phyloP scores from a whole-genome alignment of 108 stramenopile genomes.

The Schizochytrium sp. region DNA sequence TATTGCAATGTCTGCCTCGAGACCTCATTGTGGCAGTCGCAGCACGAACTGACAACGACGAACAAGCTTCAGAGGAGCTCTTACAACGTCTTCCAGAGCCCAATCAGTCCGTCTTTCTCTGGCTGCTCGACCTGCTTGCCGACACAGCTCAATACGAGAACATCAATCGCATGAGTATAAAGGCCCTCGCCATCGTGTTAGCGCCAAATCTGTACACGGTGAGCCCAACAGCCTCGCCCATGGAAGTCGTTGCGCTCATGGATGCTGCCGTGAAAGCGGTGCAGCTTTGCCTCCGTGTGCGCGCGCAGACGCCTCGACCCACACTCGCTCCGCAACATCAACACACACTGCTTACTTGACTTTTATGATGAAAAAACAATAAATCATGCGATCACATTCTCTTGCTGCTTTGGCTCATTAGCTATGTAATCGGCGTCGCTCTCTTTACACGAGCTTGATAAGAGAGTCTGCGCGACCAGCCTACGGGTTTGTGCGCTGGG shows the following conservation, averaged over 20 bases:
- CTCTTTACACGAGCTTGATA: no score
- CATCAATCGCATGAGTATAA: background rate
- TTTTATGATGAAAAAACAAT: no score
- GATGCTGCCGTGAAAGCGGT: background rate
- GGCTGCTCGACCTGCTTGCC: background rate
- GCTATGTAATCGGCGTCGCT: no score
- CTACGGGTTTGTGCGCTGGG: no score
- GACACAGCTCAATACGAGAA: background rate
- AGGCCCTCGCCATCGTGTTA: background rate
- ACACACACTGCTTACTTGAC: no score
- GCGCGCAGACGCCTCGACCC: background rate
- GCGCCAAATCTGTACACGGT: conserved; percentile 8
- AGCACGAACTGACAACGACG: background rate
- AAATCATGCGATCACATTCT: no score
- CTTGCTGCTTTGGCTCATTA: no score
- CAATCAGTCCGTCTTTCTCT: background rate
- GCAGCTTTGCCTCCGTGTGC: background rate
- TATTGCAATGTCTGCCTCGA: background rate
- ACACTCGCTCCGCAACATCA: no score
- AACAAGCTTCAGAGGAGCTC: background rate
- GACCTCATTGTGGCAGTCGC: background rate
- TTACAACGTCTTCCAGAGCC: background rate
- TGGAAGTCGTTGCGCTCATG: background rate
- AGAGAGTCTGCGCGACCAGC: no score
- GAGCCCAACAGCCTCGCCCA: background rate